phyloP scores from a whole-genome alignment of 345 rosid species.

The Euphorbia pulcherrima region DNA sequence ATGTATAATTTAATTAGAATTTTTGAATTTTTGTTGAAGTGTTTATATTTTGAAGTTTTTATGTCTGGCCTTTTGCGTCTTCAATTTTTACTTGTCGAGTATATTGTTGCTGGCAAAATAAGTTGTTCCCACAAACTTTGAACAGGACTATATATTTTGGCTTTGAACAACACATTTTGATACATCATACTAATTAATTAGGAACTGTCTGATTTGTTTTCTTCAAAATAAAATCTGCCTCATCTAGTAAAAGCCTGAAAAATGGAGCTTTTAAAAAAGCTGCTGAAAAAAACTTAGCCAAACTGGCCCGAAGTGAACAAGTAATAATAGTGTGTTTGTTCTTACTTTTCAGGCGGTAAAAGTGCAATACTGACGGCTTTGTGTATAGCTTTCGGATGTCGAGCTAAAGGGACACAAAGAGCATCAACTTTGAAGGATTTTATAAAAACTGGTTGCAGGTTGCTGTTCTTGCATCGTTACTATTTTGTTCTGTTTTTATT shows the following conservation, averaged over 20 bases:
- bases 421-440: constrained; percentile 77
- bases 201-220: no score
- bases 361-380: constrained; percentile 90
- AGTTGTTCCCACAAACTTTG: no score
- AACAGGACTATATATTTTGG: no score
- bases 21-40: background rate
- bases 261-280: no score
- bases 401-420: constrained; percentile 88
- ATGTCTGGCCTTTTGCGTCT: background rate
- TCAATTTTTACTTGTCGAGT: background rate
- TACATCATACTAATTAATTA: no score
- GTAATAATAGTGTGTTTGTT: constrained; percentile 1
- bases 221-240: no score
- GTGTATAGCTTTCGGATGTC: constrained; percentile 83
- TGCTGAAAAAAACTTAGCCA: no score
- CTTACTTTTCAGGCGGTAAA: constrained; percentile 64
- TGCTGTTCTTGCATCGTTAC: constrained; percentile 4
- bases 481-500: background rate
- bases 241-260: no score
- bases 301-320: background rate
- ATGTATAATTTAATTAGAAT: background rate
- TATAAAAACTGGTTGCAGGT: constrained; percentile 91
- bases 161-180: no score
- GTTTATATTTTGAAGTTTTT: background rate
- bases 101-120: background rate